A percentile compares a stretch with the other conserved stretches of the same genome.
Conservation (phyloP, 306 rosid species). For the Cucumis melo region DNA sequence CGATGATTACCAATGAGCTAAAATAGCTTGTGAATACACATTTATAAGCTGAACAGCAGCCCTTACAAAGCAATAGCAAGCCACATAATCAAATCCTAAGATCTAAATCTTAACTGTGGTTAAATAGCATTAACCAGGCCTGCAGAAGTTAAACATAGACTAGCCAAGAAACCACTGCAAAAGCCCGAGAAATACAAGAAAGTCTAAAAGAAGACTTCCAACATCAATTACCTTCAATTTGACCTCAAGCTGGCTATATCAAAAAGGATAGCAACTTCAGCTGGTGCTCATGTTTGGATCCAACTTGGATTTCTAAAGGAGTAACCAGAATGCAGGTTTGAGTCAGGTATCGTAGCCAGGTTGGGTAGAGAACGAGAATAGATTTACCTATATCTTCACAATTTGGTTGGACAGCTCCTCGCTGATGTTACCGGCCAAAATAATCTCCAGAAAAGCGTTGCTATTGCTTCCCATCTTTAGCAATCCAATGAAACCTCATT, state of each 20-base stretch:
- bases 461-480: background rate
- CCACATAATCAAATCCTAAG: too few relatives aligned
- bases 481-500: constrained; percentile 8
- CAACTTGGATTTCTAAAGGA: background rate
- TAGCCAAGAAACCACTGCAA: background rate
- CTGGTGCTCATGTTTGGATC: background rate
- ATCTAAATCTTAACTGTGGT: background rate
- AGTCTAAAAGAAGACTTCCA: too few relatives aligned
- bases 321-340: background rate
- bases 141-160: background rate
- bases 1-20: background rate
- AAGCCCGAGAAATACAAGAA: background rate
- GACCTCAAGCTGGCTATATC: background rate
- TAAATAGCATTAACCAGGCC: background rate
- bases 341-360: background rate
- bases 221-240: background rate
- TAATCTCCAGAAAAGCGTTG: background rate
- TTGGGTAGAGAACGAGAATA: background rate
- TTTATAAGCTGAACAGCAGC: background rate
- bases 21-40: background rate
- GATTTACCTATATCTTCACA: background rate
- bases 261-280: background rate
- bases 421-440: background rate
- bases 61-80: too few relatives aligned
- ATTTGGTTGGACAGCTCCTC: background rate